Evolutionary conservation across 495 filamentous ascomycete species (phyloP).

Genomic region (Viridothelium virens): DNA sequence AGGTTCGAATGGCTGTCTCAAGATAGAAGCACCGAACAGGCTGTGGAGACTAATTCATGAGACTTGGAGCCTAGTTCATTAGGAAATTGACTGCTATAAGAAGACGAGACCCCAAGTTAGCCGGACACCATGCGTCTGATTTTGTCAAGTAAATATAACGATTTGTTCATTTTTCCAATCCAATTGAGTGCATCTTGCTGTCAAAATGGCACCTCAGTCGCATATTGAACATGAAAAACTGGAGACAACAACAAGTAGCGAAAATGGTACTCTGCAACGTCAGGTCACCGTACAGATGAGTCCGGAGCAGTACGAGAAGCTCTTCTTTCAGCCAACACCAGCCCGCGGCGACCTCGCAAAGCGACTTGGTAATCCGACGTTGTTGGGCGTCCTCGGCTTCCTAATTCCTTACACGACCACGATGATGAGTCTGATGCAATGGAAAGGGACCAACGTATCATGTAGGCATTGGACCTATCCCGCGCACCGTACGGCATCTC

Average conservation of each 20-base stretch:
- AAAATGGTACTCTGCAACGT: conserved; percentile 15
- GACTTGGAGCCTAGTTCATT: too few species aligned
- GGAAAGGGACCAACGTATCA: conserved; percentile 17
- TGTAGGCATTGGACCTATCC: conserved; percentile 9
- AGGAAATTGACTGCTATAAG: background rate
- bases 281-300: conserved; percentile 22
- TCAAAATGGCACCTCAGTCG: background rate
- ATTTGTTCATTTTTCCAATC: background rate
- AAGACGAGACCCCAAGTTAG: background rate
- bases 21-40: background rate
- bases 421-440: conserved; percentile 21
- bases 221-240: background rate
- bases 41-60: too few species aligned
- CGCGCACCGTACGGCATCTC: background rate
- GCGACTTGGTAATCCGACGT: conserved; percentile 25
- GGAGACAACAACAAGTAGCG: background rate
- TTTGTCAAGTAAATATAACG: too few species aligned
- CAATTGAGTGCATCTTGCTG: background rate
- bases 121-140: too few species aligned
- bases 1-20: background rate
- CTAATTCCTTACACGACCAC: conserved; percentile 24
- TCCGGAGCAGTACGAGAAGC: conserved; percentile 24
- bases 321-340: conserved; percentile 27
- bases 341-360: conserved; percentile 23
- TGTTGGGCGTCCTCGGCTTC: conserved; percentile 25